These are phyloP conservation scores for Breynia disticha DNA, from an alignment of 441 rosid genomes.

Conservation along the genomic window DNA sequence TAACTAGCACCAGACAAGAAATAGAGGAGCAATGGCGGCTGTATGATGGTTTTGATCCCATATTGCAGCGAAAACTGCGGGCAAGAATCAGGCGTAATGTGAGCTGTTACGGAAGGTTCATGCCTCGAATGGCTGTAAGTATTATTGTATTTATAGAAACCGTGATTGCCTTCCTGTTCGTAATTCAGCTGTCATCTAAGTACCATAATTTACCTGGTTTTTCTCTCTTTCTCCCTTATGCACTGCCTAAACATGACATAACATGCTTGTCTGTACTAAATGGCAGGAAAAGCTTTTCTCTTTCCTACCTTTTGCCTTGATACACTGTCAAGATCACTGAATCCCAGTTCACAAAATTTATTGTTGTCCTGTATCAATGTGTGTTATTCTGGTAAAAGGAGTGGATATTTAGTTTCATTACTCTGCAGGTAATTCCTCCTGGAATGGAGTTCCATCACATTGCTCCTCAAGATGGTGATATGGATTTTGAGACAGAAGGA, in stretches of 20 bases:
- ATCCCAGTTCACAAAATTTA: too few species aligned
- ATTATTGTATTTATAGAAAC: neutral
- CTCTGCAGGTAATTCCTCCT: conserved; percentile 76
- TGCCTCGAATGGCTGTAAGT: conserved; percentile 94
- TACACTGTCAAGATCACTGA: too few species aligned
- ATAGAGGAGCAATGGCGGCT: conserved; percentile 92
- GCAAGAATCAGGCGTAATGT: conserved; percentile 84
- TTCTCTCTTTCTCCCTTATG: too few species aligned
- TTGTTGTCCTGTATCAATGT: too few species aligned
- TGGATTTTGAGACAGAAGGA: conserved; percentile 59
- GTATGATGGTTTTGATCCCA: conserved; percentile 85
- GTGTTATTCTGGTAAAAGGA: neutral
- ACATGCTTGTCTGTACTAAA: too few species aligned
- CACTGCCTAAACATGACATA: too few species aligned
- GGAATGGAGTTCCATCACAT: conserved; percentile 97
- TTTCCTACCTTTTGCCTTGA: too few species aligned
- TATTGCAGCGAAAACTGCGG: conserved; percentile 68
- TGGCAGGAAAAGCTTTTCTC: too few species aligned
- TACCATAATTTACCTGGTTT: too few species aligned
- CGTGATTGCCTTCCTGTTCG: neutral
- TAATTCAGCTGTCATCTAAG: neutral
- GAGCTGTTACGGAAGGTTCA: conserved; percentile 81
- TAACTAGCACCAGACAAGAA: conserved; percentile 93
- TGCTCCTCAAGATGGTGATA: conserved; percentile 68
- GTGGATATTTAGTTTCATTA: neutral